Evolutionary conservation across 2,329 filamentous ascomycete genomes (phyloP).

Genomic region (Venturia pyrina): DNA sequence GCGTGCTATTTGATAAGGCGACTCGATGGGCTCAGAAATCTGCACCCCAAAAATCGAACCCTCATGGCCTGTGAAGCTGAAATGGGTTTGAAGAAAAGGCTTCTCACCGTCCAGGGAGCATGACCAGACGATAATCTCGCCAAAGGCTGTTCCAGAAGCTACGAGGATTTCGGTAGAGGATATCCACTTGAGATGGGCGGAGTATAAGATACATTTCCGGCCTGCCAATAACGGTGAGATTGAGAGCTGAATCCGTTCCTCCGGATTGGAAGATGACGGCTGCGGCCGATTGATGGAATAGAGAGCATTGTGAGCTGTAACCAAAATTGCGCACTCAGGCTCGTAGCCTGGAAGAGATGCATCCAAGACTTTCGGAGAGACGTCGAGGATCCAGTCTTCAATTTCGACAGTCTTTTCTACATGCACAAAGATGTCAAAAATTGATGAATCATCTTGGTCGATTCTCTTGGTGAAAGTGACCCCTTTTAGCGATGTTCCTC

Average conservation of each 20-base stretch:
- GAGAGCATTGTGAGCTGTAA: conserved; percentile 84
- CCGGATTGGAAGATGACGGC: conserved; percentile 15
- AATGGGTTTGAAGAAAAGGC: conserved; percentile 34
- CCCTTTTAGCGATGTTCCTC: conserved; percentile 38
- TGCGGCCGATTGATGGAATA: conserved; percentile 35
- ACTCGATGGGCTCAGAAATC: conserved; percentile 46
- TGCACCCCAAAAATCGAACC: conserved; percentile 88
- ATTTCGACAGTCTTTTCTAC: conserved; percentile 16
- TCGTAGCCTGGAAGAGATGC: neutral
- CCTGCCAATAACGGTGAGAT: conserved; percentile 49
- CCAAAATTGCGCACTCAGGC: conserved; percentile 41
- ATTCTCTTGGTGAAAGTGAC: conserved; percentile 15
- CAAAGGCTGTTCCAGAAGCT: conserved; percentile 86
- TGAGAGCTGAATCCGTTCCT: conserved; percentile 23
- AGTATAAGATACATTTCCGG: conserved; percentile 79
- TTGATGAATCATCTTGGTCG: conserved; percentile 14
- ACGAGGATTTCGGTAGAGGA: conserved; percentile 54
- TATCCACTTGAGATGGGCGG: conserved; percentile 62
- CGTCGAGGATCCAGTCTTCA: conserved; percentile 26
- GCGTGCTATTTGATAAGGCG: conserved; percentile 28
- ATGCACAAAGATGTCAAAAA: conserved; percentile 15
- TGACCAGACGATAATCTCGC: conserved; percentile 86
- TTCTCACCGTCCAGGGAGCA: conserved; percentile 35
- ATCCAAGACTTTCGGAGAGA: conserved; percentile 1
- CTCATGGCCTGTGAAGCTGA: conserved; percentile 62